A percentile compares a stretch with the other conserved stretches of the same genome.
Evolutionary conservation across 1,284 basidiomycete species (phyloP).

Genomic region (Meripilus lineatus): DNA sequence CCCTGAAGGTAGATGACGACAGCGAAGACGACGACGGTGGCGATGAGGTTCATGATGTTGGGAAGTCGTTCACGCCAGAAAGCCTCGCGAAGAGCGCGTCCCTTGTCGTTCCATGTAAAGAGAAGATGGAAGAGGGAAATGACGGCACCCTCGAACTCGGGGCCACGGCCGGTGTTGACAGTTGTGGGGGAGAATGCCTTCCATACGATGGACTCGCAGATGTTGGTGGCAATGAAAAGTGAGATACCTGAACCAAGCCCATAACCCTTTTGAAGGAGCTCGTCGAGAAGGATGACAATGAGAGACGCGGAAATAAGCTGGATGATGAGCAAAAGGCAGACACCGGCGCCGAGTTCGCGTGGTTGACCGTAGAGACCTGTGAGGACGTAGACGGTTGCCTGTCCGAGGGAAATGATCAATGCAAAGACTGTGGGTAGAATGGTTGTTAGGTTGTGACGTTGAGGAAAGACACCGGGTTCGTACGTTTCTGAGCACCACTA

Average conservation of each 20-base stretch:
- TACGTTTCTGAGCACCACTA: conserved; percentile 95
- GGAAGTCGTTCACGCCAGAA: conserved; percentile 97
- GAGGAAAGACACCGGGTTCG: conserved; percentile 27
- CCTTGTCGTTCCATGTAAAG: conserved; percentile 99
- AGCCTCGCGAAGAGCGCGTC: conserved; percentile 93
- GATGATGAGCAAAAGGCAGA: conserved; percentile 93
- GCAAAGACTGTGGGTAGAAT: conserved; percentile 72
- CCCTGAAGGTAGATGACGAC: conserved; percentile 98
- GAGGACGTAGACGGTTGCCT: conserved; percentile 96
- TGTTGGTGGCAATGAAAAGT: conserved; percentile 99
- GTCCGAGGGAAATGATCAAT: conserved; percentile 93
- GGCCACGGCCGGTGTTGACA: conserved; percentile 95
- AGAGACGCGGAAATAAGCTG: conserved; percentile 92
- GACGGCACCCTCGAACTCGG: conserved; percentile 97
- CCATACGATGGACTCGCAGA: conserved; percentile 99
- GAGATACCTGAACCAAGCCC: conserved; percentile 98
- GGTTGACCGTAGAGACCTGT: conserved; percentile 97
- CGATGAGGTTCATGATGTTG: conserved; percentile 97
- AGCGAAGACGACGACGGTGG: conserved; percentile 89
- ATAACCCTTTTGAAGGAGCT: conserved; percentile 98
- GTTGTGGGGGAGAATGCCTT: conserved; percentile 99
- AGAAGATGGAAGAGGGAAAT: conserved; percentile 96
- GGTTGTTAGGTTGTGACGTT: conserved; percentile 3
- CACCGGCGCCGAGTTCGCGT: conserved; percentile 90
- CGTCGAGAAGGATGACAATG: conserved; percentile 97